These are phyloP conservation scores for Sarcodon sp. DNA, from an alignment of 768 basidiomycete genomes.

Conservation along the genomic window DNA sequence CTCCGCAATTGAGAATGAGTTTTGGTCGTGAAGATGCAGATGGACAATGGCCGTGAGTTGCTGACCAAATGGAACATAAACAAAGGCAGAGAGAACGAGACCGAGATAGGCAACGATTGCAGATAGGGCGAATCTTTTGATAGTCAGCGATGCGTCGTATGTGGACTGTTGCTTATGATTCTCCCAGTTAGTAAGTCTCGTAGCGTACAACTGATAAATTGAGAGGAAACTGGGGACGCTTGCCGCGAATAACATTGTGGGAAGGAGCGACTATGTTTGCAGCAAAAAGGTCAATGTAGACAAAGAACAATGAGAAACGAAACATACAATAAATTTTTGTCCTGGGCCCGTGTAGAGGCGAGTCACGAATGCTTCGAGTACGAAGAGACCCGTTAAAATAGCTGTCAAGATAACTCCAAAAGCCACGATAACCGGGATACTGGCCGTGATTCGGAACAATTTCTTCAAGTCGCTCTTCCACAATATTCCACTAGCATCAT, in stretches of 20 bases:
- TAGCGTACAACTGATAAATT: conserved; percentile 58
- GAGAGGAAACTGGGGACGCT: conserved; percentile 73
- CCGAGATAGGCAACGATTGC: conserved; percentile 87
- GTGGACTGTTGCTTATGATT: conserved; percentile 77
- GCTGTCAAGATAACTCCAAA: conserved; percentile 60
- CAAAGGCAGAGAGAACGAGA: conserved; percentile 86
- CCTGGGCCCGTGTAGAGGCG: conserved; percentile 85
- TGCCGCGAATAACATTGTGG: conserved; percentile 72
- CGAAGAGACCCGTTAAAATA: conserved; percentile 71
- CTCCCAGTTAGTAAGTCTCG: conserved; percentile 75
- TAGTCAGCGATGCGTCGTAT: conserved; percentile 67
- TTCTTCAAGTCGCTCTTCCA: conserved; percentile 48
- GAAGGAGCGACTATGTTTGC: conserved; percentile 49
- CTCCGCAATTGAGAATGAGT: conserved; percentile 1
- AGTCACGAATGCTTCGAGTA: conserved; percentile 85
- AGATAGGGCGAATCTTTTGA: conserved; percentile 84
- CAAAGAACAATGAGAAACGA: background rate
- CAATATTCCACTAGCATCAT: conserved; percentile 39
- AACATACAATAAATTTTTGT: conserved; percentile 59
- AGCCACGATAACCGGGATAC: conserved; percentile 57
- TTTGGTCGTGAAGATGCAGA: conserved; percentile 4
- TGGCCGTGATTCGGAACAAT: conserved; percentile 37
- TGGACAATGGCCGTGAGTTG: conserved; percentile 54
- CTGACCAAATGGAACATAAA: conserved; percentile 91
- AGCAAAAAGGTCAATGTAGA: background rate